Evolutionary conservation across 306 rosid genomes (phyloP), one percentile per base, ranked within the genome.

Genomic region (Quercus engelmannii): DNA sequence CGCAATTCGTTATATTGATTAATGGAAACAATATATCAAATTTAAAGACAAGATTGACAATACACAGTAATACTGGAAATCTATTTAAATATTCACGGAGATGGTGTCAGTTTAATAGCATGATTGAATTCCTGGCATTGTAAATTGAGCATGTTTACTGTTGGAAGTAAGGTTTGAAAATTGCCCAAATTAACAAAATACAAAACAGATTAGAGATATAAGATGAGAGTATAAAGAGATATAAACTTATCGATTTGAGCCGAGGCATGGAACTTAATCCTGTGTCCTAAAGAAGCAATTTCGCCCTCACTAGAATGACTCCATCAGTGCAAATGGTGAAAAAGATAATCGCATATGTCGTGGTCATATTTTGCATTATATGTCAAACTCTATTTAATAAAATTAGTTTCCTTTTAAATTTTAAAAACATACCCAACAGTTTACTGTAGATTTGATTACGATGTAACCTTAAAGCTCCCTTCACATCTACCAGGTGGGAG

Each of bases 401-500:
- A 26, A 26, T 26, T 26, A 26, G 28, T 26, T 26, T 26, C 28
- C 28, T 26, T 26, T 26, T 26, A 26, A 26, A 26, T 26, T 26
- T 26, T 26, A 26, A 26, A 26, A 26, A 26, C 28, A 26, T 26
- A 26, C 28, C 28, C 28, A 26, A 26, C 28, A 26, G 46, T 64
- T 70, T 68, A 55, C 31, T 19, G 63, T 59, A 43, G 46, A 71
- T 58, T 49, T 75, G 74, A 46, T 77, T 59, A 69, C 23, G 31
- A 81, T 75, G 62, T 69, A 75, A 38, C 73, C 38, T 6, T 59
- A 15, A 67, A 35, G 74, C 62, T 64, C 68, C 74, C 25, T 38
- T 78, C 31, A 13, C 15, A 43, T 61, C 78, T 77, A 30, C 31
- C 70, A 94, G 99, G 92, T 92, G 99, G 99, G 97, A 95, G 81